Percentiles rank a stretch among this genome's conserved stretches.
Evolutionary conservation across 352 stramenopile genomes (phyloP).

Genomic region (Blastocystis sp.): DNA sequence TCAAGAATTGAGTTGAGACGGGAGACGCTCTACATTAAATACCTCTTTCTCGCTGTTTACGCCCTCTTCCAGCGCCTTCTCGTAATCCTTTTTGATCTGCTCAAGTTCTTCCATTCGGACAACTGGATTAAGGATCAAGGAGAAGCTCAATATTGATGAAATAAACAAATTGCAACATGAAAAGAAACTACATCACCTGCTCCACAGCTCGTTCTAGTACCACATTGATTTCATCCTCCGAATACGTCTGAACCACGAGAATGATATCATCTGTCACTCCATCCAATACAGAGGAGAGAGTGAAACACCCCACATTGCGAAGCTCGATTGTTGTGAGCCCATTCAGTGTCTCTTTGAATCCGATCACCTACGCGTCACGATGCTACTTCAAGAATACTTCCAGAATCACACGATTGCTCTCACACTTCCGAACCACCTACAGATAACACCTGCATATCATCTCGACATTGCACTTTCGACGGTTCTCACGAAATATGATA

Average conservation of each 20-base stretch:
- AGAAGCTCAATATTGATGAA: background rate
- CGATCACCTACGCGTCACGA: background rate
- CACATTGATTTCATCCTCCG: slow-evolving; percentile 26
- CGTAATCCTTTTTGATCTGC: slow-evolving; percentile 35
- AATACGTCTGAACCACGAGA: slow-evolving; percentile 49
- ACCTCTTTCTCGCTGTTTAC: background rate
- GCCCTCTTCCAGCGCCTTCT: slow-evolving; percentile 54
- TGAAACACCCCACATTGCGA: slow-evolving; percentile 52
- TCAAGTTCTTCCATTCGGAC: slow-evolving; percentile 20
- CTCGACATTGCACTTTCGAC: background rate
- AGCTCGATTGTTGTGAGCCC: background rate
- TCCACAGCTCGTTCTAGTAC: slow-evolving; percentile 34
- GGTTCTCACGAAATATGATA: slow-evolving; percentile 8
- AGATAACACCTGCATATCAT: background rate
- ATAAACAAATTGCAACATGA: background rate
- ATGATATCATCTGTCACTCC: slow-evolving; percentile 4
- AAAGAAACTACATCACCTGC: background rate
- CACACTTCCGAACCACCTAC: background rate
- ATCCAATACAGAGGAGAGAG: background rate
- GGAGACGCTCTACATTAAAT: background rate
- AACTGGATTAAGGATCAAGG: background rate
- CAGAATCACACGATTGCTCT: background rate
- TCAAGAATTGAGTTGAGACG: slow-evolving; percentile 38
- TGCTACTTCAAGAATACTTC: background rate
- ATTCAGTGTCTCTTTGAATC: background rate